These are phyloP conservation scores for Sarcodon sp. DNA, from an alignment of 768 basidiomycete species.

Conservation along the genomic window DNA sequence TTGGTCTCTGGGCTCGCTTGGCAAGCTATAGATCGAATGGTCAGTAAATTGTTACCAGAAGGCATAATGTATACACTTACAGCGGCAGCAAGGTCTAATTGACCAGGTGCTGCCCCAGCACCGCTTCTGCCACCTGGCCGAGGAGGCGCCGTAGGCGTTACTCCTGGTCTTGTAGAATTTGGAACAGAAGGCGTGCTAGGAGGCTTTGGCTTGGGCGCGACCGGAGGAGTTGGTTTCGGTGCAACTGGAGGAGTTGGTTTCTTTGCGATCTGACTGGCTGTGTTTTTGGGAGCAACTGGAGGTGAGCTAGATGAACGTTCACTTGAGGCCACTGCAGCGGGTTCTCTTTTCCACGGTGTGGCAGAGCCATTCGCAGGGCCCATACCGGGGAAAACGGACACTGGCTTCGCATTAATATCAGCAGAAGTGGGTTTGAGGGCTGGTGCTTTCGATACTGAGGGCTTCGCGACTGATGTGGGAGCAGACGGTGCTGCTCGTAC, in stretches of 20 bases:
- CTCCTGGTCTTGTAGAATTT: constrained; percentile 35
- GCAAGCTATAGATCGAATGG: constrained; percentile 38
- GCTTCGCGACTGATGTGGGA: constrained; percentile 17
- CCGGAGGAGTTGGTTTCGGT: constrained; percentile 55
- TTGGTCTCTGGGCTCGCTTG: constrained; percentile 59
- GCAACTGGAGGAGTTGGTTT: constrained; percentile 48
- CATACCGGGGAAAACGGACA: constrained; percentile 77
- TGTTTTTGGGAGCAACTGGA: too few species aligned
- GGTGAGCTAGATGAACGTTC: constrained; percentile 20
- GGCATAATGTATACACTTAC: constrained; percentile 30
- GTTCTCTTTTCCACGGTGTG: constrained; percentile 60
- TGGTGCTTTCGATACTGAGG: constrained; percentile 14
- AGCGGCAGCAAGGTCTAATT: constrained; percentile 75
- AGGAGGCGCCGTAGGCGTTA: constrained; percentile 19
- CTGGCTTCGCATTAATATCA: constrained; percentile 58
- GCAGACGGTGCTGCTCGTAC: constrained; percentile 23
- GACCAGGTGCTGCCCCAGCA: constrained; percentile 35
- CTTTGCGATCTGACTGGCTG: constrained; percentile 29
- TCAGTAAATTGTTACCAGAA: constrained; percentile 4
- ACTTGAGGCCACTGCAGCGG: constrained; percentile 16
- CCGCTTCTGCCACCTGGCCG: constrained; percentile 27
- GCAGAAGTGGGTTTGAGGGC: constrained; percentile 32
- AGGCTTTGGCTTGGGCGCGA: constrained; percentile 38
- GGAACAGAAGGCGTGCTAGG: constrained; percentile 54
- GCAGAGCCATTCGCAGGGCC: constrained; percentile 52